Evolutionary conservation across 176 grass and related monocot genomes (phyloP).

Genomic region (Cymbopogon citratus): DNA sequence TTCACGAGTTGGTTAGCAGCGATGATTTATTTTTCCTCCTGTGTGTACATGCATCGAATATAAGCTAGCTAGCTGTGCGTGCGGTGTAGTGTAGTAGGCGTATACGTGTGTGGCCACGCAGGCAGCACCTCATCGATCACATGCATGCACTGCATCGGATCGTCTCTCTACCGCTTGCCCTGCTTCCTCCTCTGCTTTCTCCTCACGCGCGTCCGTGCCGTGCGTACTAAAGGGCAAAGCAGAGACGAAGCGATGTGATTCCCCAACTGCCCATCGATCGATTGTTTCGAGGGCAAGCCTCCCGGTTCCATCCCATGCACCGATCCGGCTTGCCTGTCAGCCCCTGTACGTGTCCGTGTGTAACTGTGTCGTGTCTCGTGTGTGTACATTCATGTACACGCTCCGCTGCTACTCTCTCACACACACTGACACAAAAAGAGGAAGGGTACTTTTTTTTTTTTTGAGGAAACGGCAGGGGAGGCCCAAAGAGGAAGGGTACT

Average conservation of each 20-base stretch:
- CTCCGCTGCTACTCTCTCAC: not conserved
- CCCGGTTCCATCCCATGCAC: not conserved
- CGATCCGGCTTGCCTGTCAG: not conserved
- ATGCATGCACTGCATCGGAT: too few relatives aligned
- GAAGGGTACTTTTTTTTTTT: too few relatives aligned
- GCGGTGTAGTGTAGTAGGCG: too few relatives aligned
- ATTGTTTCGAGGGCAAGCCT: conserved; percentile 23
- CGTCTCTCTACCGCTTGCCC: too few relatives aligned
- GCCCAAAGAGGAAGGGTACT: not conserved
- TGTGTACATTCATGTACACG: not conserved
- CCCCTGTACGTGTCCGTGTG: not conserved
- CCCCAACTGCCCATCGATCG: conserved; percentile 15
- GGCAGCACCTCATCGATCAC: too few relatives aligned
- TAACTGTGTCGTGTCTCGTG: not conserved
- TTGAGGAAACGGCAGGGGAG: too few relatives aligned
- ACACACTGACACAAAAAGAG: not conserved
- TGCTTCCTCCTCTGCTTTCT: not conserved
- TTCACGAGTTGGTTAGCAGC: too few relatives aligned
- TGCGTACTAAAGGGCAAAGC: not conserved
- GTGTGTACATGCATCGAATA: too few relatives aligned
- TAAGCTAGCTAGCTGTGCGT: too few relatives aligned
- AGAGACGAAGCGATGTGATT: conserved; percentile 15
- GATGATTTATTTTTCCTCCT: too few relatives aligned
- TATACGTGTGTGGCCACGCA: too few relatives aligned
- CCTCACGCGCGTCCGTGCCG: not conserved